phyloP scores from a whole-genome alignment of 495 filamentous ascomycete species.

The Jackrogersella multiformis region DNA sequence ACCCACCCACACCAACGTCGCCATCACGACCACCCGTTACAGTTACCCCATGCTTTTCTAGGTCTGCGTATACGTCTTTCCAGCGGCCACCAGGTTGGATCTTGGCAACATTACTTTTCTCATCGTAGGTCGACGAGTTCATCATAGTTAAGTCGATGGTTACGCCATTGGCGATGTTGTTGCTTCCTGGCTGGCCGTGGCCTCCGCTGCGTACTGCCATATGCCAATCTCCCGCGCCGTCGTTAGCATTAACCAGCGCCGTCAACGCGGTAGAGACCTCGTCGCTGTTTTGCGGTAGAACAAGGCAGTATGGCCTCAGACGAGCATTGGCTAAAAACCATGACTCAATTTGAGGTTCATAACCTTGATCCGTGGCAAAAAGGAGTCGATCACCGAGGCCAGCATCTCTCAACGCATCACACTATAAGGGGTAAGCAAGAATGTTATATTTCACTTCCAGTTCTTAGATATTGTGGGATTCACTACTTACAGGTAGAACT shows the following conservation, averaged over 20 bases:
- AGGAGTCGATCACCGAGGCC: slow-evolving; percentile 41
- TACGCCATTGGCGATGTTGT: slow-evolving; percentile 57
- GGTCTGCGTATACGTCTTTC: slow-evolving; percentile 54
- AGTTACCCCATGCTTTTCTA: slow-evolving; percentile 46
- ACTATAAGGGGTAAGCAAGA: slow-evolving; percentile 26
- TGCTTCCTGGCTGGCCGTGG: slow-evolving; percentile 49
- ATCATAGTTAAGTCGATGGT: slow-evolving; percentile 62
- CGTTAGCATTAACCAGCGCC: slow-evolving; percentile 37
- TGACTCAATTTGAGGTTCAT: slow-evolving; percentile 37
- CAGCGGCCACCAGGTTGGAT: slow-evolving; percentile 58
- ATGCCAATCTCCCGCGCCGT: slow-evolving; percentile 50
- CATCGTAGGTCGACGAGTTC: slow-evolving; percentile 53
- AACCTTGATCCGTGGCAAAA: slow-evolving; percentile 32
- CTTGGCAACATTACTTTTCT: slow-evolving; percentile 45
- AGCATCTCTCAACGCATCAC: slow-evolving; percentile 34
- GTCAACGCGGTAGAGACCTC: slow-evolving; percentile 52
- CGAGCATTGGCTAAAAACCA: slow-evolving; percentile 59
- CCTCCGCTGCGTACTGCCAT: slow-evolving; percentile 62
- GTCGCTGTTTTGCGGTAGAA: slow-evolving; percentile 46
- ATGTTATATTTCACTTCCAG: not conserved
- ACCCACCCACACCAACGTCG: slow-evolving; percentile 55
- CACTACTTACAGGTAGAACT: slow-evolving; percentile 12
- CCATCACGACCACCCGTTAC: slow-evolving; percentile 55
- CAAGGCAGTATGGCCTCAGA: slow-evolving; percentile 50
- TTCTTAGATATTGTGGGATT: not conserved